These are phyloP conservation scores for Terfezia boudieri DNA, from an alignment of 495 filamentous ascomycete genomes.

Conservation along the genomic window DNA sequence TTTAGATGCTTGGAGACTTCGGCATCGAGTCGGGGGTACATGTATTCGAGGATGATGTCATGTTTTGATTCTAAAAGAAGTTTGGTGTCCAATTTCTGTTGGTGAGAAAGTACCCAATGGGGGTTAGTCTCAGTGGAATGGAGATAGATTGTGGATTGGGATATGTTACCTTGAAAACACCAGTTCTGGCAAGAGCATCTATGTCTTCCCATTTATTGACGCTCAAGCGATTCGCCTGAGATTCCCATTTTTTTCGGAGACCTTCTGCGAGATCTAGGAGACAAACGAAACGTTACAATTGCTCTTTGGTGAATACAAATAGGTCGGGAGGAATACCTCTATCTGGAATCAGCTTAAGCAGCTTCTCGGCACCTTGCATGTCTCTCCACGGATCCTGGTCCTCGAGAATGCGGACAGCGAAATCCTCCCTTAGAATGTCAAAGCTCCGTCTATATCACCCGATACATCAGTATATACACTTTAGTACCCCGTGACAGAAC, in stretches of 20 bases:
- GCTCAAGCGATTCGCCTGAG: conserved; percentile 50
- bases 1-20: conserved; percentile 94
- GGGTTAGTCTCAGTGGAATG: no score
- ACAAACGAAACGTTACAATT: neutral
- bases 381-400: conserved; percentile 70
- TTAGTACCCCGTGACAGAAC: neutral
- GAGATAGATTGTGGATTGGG: no score
- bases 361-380: conserved; percentile 40
- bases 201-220: conserved; percentile 82
- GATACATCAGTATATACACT: neutral
- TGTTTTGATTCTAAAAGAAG: conserved; percentile 72
- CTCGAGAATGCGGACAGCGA: conserved; percentile 55
- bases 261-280: conserved; percentile 36
- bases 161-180: conserved; percentile 24
- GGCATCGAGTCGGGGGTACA: conserved; percentile 90
- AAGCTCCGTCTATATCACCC: conserved; percentile 42
- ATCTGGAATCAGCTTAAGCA: conserved; percentile 63
- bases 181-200: conserved; percentile 53
- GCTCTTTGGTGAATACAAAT: neutral
- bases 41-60: conserved; percentile 88
- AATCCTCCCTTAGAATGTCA: conserved; percentile 54
- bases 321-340: conserved; percentile 15
- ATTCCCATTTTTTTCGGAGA: conserved; percentile 74
- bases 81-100: conserved; percentile 36
- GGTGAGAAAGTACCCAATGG: no score